Conservation (phyloP, 768 basidiomycete genomes). For the Tephrocybe sp. region DNA sequence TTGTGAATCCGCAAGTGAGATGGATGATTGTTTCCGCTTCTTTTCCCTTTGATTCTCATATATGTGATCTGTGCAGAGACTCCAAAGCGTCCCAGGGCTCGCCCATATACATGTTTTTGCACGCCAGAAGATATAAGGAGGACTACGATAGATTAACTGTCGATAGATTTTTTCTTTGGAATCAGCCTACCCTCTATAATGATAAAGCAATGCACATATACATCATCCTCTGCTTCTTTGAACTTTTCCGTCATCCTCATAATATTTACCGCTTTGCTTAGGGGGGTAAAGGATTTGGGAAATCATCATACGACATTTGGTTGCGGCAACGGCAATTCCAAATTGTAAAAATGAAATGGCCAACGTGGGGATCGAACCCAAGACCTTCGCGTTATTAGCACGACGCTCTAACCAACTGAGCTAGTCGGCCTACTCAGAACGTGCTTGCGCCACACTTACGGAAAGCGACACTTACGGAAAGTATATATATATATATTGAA, state of each 20-base stretch:
- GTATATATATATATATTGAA: too few relatives aligned
- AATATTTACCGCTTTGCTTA: too few relatives aligned
- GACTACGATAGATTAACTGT: neutral
- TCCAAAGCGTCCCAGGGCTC: constrained; percentile 79
- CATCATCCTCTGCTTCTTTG: too few relatives aligned
- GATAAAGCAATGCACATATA: neutral
- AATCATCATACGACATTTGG: too few relatives aligned
- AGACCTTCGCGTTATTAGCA: constrained; percentile 76
- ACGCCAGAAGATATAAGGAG: constrained; percentile 36
- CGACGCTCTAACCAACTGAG: constrained; percentile 87
- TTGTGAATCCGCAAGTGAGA: constrained; percentile 82
- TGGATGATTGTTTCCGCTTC: neutral
- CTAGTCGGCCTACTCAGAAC: constrained; percentile 79
- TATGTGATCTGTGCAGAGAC: constrained; percentile 43
- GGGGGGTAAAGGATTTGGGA: too few relatives aligned
- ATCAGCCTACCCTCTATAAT: neutral
- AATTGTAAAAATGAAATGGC: too few relatives aligned
- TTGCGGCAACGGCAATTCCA: too few relatives aligned
- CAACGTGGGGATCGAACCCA: constrained; percentile 67
- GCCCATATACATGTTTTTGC: constrained; percentile 91
- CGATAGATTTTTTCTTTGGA: neutral
- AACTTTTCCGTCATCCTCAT: too few relatives aligned
- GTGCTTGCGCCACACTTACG: too few relatives aligned
- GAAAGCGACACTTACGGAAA: too few relatives aligned
- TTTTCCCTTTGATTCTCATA: neutral